phyloP scores from a whole-genome alignment of 2,329 filamentous ascomycete species.

The Cordyceps tenuipes region DNA sequence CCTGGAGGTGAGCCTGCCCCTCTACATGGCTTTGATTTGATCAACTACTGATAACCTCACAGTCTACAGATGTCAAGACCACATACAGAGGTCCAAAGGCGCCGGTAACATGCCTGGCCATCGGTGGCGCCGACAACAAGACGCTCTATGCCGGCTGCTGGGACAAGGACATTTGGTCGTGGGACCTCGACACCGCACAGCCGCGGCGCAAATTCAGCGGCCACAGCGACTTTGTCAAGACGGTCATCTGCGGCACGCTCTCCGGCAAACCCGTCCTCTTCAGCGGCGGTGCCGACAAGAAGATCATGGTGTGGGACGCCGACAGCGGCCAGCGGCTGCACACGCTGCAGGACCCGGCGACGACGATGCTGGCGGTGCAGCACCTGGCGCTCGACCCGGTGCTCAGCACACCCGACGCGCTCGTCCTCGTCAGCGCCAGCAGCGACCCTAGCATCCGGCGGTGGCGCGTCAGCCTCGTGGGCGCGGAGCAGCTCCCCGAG shows the following conservation, averaged over 20 bases:
- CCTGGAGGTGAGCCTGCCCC: constrained; percentile 52
- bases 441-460: constrained; percentile 72
- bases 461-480: constrained; percentile 55
- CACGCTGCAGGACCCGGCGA: constrained; percentile 65
- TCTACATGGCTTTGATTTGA: not conserved
- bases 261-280: constrained; percentile 56
- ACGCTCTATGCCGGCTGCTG: constrained; percentile 82
- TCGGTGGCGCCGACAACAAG: constrained; percentile 46
- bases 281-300: constrained; percentile 69
- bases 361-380: constrained; percentile 69
- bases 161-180: constrained; percentile 90
- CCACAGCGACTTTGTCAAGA: constrained; percentile 88
- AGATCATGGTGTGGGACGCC: constrained; percentile 77
- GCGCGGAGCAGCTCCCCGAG: constrained; percentile 47
- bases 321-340: constrained; percentile 60
- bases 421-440: constrained; percentile 68
- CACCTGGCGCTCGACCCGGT: constrained; percentile 68
- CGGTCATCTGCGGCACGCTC: constrained; percentile 56
- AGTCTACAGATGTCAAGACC: constrained; percentile 25
- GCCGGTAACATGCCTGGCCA: constrained; percentile 69
- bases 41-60: not conserved
- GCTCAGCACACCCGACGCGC: constrained; percentile 38
- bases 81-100: constrained; percentile 67
- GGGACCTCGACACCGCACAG: constrained; percentile 54
- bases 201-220: constrained; percentile 57